A percentile compares a stretch with the other conserved stretches of the same genome.
These are phyloP conservation scores for Persicaria maculosa DNA, from an alignment of 148 eudicot species.

Conservation along the genomic window DNA sequence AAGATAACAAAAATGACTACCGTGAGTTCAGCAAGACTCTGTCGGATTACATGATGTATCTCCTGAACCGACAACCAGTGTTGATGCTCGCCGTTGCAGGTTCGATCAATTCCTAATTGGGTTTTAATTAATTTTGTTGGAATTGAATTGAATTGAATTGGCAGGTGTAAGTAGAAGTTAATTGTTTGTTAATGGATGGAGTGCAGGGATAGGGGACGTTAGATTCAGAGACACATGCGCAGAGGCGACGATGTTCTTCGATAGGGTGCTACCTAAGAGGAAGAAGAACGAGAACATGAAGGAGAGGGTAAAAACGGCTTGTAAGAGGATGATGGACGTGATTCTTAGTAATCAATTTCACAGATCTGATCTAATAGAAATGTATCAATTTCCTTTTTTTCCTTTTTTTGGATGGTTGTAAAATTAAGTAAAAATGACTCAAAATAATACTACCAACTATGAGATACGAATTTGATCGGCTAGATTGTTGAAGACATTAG, in stretches of 20 bases:
- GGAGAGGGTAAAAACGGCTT: background rate
- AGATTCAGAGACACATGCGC: slow-evolving; percentile 1
- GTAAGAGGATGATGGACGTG: background rate
- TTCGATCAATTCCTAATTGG: too few relatives aligned
- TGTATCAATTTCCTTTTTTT: too few relatives aligned
- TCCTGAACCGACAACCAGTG: background rate
- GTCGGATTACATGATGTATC: slow-evolving; percentile 9
- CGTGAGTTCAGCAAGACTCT: background rate
- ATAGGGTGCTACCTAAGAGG: background rate
- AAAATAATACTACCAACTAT: too few relatives aligned
- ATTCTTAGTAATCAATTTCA: too few relatives aligned
- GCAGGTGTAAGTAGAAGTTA: background rate
- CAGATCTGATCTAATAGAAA: too few relatives aligned
- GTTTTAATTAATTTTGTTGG: too few relatives aligned
- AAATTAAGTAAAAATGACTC: too few relatives aligned
- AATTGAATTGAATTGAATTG: background rate
- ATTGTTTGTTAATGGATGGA: background rate
- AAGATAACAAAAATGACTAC: background rate
- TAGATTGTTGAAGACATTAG: too few relatives aligned
- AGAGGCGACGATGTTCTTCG: slow-evolving; percentile 7
- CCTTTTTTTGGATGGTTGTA: too few relatives aligned
- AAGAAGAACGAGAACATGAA: background rate
- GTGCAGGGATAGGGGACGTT: background rate
- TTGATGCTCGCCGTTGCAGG: slow-evolving; percentile 11
- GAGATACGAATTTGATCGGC: too few relatives aligned